phyloP scores from a whole-genome alignment of 805 yeast genomes.

The Sugiyamaella qingdaonensis region DNA sequence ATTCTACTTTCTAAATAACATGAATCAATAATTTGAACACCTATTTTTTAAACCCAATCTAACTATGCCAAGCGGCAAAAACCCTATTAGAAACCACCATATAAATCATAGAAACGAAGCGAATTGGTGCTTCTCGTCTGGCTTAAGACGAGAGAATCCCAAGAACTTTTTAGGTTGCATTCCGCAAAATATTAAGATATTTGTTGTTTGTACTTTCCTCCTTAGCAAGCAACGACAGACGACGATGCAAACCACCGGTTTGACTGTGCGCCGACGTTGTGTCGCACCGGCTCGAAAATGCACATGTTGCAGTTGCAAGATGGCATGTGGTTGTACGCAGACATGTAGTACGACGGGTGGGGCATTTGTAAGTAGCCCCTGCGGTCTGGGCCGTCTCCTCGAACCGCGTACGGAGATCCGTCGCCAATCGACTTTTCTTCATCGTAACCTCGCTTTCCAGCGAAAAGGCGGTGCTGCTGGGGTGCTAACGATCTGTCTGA shows the following conservation, averaged over 20 bases:
- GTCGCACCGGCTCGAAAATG: constrained; percentile 15
- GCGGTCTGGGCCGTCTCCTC: background rate
- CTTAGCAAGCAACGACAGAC: constrained; percentile 11
- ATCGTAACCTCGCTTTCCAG: constrained; percentile 4
- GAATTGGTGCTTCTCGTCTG: background rate
- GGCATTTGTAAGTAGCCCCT: background rate
- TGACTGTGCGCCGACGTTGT: background rate
- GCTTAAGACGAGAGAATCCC: background rate
- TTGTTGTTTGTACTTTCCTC: too few relatives aligned
- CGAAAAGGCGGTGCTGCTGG: constrained; percentile 24
- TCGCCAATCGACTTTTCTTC: constrained; percentile 11
- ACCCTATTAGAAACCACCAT: background rate
- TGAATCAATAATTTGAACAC: background rate
- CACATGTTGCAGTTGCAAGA: constrained; percentile 21
- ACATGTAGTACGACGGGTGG: constrained; percentile 16
- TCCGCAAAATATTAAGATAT: too few relatives aligned
- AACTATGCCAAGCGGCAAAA: background rate
- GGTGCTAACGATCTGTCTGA: constrained; percentile 17
- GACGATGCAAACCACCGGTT: constrained; percentile 8
- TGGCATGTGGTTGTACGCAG: constrained; percentile 18
- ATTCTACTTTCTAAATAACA: too few relatives aligned
- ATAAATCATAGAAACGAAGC: background rate
- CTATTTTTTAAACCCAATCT: constrained; percentile 1
- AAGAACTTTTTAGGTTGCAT: too few relatives aligned
- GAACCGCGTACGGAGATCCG: background rate